Conservation (phyloP, 2,329 filamentous ascomycete genomes). For the Microdochium trichocladiopsis region DNA sequence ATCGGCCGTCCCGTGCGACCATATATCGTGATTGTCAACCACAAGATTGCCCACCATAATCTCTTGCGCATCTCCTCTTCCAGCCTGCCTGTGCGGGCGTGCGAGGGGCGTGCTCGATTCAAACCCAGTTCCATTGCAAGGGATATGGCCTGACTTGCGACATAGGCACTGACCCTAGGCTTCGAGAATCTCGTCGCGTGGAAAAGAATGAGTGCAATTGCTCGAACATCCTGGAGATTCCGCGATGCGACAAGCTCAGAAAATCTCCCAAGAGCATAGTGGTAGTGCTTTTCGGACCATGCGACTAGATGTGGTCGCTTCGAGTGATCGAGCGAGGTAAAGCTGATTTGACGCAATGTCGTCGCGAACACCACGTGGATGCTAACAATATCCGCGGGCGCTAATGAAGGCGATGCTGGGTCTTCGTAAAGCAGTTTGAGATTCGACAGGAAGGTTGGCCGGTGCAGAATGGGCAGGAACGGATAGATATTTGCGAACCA, state of each 20-base stretch:
- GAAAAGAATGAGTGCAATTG: constrained; percentile 61
- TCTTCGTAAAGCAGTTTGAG: constrained; percentile 65
- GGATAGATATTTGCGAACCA: constrained; percentile 67
- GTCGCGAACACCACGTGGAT: constrained; percentile 76
- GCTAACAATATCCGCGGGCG: constrained; percentile 58
- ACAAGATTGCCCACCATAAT: constrained; percentile 67
- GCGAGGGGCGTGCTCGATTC: constrained; percentile 58
- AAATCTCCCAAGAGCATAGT: constrained; percentile 64
- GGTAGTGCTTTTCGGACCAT: constrained; percentile 70
- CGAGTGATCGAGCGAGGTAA: constrained; percentile 44
- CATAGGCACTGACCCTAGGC: constrained; percentile 65
- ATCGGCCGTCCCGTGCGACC: constrained; percentile 74
- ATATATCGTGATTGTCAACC: constrained; percentile 60
- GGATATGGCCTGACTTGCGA: constrained; percentile 57
- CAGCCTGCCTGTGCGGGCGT: constrained; percentile 42
- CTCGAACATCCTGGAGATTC: constrained; percentile 63
- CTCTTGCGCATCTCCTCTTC: constrained; percentile 72
- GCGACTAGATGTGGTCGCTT: constrained; percentile 42
- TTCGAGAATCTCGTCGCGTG: constrained; percentile 75
- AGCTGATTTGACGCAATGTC: constrained; percentile 66
- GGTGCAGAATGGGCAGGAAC: constrained; percentile 72
- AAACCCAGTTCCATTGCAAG: constrained; percentile 69
- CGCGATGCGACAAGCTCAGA: constrained; percentile 56
- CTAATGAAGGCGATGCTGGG: constrained; percentile 47
- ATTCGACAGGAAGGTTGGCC: constrained; percentile 60